Evolutionary conservation across 257 asterid genomes (phyloP), one percentile per base, ranked within the genome.

Genomic region (Solanum virginianum): DNA sequence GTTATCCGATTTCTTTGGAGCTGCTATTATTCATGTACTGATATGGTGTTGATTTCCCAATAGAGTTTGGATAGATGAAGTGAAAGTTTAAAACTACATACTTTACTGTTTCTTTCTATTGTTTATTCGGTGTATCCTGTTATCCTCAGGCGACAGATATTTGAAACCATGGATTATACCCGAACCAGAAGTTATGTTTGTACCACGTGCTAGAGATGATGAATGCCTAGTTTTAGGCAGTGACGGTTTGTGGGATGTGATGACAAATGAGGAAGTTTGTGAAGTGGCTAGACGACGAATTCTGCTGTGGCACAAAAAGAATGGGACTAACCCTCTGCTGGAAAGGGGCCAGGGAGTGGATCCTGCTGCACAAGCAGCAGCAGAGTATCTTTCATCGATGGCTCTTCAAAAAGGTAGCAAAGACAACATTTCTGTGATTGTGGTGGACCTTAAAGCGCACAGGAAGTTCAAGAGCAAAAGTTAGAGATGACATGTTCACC

Each of bases 341-440:
- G 90, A 88, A 4, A 86, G 96, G 88, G 98, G 98, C 68, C 88
- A 79, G 10, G 97, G 93, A 70, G 90, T 88, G 1, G 97, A 94
- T 86, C 97, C 92, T 41, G 98, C 98, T n/a, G 93, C 97, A 8
- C 96, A 94, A 89, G 93, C 95, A 32, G 98, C 98, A 2, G 98
- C 98, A 0, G 98, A 93, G 75, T 91, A 91, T 90, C 93, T 94
- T 4, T 89, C 94, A 6, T 84, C 86, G 55, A 88, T 92, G 32
- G 98, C 98, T 49, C 87, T 93, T 80, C 95, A 93, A 75, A 94
- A 87, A 84, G 98, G 98, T 59, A 91, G 97, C 90, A 91, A 91
- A 84, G 98, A 94, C 63, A 93, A 94, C 10, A 89, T 94, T 2
- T 92, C 98, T 1, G 90, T 94, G 54, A 93, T 94, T 26, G 98